Evolutionary conservation across 129 eudicot species (phyloP).

Genomic region (Flaveria brownii): DNA sequence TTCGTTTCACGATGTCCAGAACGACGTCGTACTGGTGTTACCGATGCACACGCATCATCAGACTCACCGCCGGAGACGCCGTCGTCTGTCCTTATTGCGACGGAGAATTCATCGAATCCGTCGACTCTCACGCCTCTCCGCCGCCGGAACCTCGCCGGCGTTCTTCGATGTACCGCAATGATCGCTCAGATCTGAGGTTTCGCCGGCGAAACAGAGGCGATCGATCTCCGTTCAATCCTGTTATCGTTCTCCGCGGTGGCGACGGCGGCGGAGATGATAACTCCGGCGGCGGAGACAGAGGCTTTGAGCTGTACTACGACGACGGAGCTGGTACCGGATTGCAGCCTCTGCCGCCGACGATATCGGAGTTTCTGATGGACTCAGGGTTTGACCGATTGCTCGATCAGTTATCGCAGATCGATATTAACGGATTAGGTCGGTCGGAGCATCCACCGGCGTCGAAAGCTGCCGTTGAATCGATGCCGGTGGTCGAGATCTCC

Average conservation of each 20-base stretch:
- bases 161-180: constrained; percentile 31
- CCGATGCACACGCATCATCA: constrained; percentile 55
- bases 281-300: constrained; percentile 37
- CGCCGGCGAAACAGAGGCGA: constrained; percentile 49
- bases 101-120: constrained; percentile 61
- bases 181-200: constrained; percentile 25
- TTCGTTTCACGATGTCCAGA: constrained; percentile 29
- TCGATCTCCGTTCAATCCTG: constrained; percentile 70
- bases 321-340: constrained; percentile 70
- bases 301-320: constrained; percentile 61
- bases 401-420: constrained; percentile 75
- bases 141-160: constrained; percentile 43
- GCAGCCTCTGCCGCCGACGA: constrained; percentile 58
- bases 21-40: constrained; percentile 73
- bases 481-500: constrained; percentile 49
- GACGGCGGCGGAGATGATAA: constrained; percentile 13
- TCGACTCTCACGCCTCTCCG: constrained; percentile 40
- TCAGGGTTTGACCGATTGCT: constrained; percentile 73
- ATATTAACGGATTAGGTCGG: constrained; percentile 49
- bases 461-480: constrained; percentile 54
- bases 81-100: constrained; percentile 56
- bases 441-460: constrained; percentile 70
- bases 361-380: constrained; percentile 71
- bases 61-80: constrained; percentile 28
- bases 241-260: constrained; percentile 47